Percentiles rank a stretch among this genome's conserved stretches.
phyloP scores from a whole-genome alignment of 2,329 filamentous ascomycete genomes.

The Atkinsonella hypoxylon region DNA sequence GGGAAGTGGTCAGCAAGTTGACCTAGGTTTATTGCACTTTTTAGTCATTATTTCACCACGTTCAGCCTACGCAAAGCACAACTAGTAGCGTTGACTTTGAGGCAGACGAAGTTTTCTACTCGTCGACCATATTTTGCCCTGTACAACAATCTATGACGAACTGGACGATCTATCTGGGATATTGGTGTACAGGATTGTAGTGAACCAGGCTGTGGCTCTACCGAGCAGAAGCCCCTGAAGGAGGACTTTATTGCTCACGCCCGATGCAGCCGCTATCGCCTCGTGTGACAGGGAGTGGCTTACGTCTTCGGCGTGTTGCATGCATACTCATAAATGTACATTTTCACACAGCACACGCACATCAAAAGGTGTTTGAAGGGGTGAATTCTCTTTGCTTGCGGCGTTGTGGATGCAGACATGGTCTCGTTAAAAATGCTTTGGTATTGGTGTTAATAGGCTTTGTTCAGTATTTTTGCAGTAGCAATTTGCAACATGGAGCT shows the following conservation, averaged over 20 bases:
- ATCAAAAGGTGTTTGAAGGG: conserved; percentile 33
- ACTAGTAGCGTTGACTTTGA: neutral
- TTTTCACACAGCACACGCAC: conserved; percentile 31
- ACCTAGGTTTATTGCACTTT: neutral
- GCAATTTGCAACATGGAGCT: conserved; percentile 16
- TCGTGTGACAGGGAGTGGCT: neutral
- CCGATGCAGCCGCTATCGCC: neutral
- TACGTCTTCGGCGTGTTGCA: neutral
- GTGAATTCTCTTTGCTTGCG: conserved; percentile 14
- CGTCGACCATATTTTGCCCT: conserved; percentile 11
- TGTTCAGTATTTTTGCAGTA: conserved; percentile 10
- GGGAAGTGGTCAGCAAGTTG: neutral
- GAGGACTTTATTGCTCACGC: neutral
- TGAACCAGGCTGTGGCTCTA: neutral
- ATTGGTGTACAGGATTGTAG: neutral
- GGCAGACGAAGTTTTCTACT: neutral
- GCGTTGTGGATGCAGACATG: conserved; percentile 16
- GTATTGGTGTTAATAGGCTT: conserved; percentile 17
- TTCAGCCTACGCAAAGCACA: neutral
- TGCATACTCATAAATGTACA: conserved; percentile 25
- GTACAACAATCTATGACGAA: conserved; percentile 17
- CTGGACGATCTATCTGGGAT: conserved; percentile 8
- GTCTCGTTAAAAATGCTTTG: conserved; percentile 6
- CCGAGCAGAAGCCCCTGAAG: neutral
- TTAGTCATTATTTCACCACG: neutral